Percentiles rank a stretch among this genome's conserved stretches.
Conservation (phyloP, 768 basidiomycete species). For the Hericium erinaceus region DNA sequence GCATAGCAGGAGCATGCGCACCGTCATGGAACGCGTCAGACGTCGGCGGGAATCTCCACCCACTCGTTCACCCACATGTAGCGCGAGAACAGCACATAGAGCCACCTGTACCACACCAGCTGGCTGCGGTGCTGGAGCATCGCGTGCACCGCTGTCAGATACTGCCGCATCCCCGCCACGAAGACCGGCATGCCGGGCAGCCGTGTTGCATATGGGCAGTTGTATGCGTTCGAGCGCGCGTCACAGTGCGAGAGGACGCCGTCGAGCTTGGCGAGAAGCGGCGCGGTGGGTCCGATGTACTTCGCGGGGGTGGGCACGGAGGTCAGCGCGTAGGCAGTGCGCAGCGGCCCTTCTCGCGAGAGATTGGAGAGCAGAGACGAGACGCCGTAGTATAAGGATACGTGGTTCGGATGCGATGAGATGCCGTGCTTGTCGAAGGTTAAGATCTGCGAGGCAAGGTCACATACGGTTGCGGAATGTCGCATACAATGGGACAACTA, state of each 20-base stretch:
- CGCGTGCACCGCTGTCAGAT: slow-evolving; percentile 48
- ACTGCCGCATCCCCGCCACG: slow-evolving; percentile 48
- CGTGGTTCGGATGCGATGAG: slow-evolving; percentile 84
- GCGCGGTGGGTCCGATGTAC: slow-evolving; percentile 50
- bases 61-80: slow-evolving; percentile 95
- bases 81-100: slow-evolving; percentile 70
- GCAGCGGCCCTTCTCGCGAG: slow-evolving; percentile 6
- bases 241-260: slow-evolving; percentile 15
- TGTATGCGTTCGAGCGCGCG: neutral
- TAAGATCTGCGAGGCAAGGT: slow-evolving; percentile 47
- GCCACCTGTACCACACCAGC: slow-evolving; percentile 83
- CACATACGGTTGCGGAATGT: no score
- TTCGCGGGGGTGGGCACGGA: slow-evolving; percentile 49
- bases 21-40: neutral
- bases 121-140: slow-evolving; percentile 71
- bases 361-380: slow-evolving; percentile 28
- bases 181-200: slow-evolving; percentile 31
- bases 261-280: slow-evolving; percentile 40
- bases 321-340: slow-evolving; percentile 47
- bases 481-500: neutral
- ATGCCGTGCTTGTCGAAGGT: slow-evolving; percentile 77
- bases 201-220: neutral
- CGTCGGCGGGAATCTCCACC: slow-evolving; percentile 33
- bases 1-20: neutral
- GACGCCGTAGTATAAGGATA: slow-evolving; percentile 53